Base-by-base conservation (phyloP, 108 stramenopile genomes). In the Cyclotella distinguenda region DNA sequence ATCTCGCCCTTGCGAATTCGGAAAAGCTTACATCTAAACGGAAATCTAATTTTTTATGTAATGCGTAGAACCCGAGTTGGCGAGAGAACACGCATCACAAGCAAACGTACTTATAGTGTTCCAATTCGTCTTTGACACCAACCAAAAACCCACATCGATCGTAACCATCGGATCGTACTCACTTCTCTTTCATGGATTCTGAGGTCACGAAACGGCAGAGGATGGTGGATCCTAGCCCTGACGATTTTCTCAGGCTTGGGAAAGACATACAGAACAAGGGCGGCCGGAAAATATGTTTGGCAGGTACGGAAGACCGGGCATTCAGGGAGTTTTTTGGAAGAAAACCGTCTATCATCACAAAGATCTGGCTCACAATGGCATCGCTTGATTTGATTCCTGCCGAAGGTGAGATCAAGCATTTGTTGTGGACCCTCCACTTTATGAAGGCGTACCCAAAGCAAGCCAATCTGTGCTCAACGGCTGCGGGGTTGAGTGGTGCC, bases 401-500 rank as follows among this genome's bases (percentile, higher is more conserved):
- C 31, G 35, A 57, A 57, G 56, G 56, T 6, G 34, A 35, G 22
- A 18, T 39, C 34, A 57, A 36, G 6, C 56, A 36, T 35, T 22
- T 57, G 3, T 7, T 57, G 18, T 57, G 34, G 34, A 39, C 16
- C 15, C 34, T 39, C n/a, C 36, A 39, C 22, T 57, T 57, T 35
- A 21, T 57, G 56, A 57, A 35, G 33, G 56, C 56, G 18, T 36
- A 57, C 18, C 56, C 56, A 5, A 57, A 57, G 35, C 35, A 39
- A 39, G 56, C 16, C 36, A 34, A 23, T 10, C 8, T 34, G 18
- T 36, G 55, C 34, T 57, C 35, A 6, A 39, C n/a, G 34, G 56
- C 34, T 32, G 34, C 34, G n/a, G 56, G 56, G 3, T 35, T 18
- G 16, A 35, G 22, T 32, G 56, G 35, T 36, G 56, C 56, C 4